Evolutionary conservation across 257 asterid genomes (phyloP).

Genomic region (Solanum clarkiae): DNA sequence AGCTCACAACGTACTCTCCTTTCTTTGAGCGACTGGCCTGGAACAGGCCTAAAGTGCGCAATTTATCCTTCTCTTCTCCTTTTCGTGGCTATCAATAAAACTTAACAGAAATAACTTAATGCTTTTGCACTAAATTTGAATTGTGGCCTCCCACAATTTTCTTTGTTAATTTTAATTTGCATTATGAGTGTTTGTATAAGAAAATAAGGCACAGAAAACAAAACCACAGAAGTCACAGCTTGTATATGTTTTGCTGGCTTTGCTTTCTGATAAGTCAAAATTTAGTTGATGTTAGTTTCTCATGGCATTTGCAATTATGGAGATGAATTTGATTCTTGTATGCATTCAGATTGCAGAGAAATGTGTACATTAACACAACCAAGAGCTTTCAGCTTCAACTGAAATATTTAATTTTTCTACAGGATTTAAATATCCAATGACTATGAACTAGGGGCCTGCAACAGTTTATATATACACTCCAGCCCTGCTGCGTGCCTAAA

Average conservation of each 20-base stretch:
- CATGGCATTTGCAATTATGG: neutral
- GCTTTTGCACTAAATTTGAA: neutral
- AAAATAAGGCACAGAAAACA: neutral
- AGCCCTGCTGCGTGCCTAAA: neutral
- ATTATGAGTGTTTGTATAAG: neutral
- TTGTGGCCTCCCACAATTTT: neutral
- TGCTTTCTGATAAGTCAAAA: neutral
- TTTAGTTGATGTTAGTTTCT: neutral
- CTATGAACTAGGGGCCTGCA: neutral
- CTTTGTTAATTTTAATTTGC: neutral
- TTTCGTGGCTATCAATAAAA: neutral
- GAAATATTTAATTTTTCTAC: neutral
- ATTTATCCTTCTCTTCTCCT: too few species aligned
- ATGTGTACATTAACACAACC: neutral
- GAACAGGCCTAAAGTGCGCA: too few species aligned
- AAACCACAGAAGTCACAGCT: neutral
- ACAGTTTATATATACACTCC: constrained; percentile 1
- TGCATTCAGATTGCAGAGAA: neutral
- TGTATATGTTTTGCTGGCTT: neutral
- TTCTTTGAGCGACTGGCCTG: too few species aligned
- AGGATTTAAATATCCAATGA: neutral
- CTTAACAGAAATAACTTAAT: neutral
- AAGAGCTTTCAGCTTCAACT: neutral
- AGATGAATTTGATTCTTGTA: neutral
- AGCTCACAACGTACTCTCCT: too few species aligned